Conservation (phyloP, 306 rosid genomes). For the Macrotyloma uniflorum region DNA sequence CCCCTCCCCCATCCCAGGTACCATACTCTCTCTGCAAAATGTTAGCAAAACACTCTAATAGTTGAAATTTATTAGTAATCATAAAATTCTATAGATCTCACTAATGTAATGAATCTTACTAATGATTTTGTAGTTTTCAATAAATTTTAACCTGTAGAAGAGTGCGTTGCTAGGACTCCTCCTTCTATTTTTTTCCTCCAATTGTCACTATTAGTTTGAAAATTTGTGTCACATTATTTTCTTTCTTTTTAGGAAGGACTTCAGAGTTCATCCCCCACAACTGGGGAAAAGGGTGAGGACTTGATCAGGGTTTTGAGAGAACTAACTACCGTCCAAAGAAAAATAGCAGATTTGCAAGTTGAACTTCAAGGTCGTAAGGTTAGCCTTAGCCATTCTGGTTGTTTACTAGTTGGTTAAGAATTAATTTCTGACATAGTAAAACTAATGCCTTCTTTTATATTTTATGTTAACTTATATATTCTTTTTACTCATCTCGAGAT, state of each 20-base stretch:
- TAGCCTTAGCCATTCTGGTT: slow-evolving; percentile 7
- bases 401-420: background rate
- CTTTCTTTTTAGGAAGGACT: slow-evolving; percentile 61
- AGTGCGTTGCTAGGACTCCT: background rate
- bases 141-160: background rate
- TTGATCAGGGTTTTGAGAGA: slow-evolving; percentile 85
- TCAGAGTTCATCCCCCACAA: slow-evolving; percentile 54
- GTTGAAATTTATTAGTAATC: background rate
- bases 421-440: background rate
- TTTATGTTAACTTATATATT: background rate
- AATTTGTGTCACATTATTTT: slow-evolving; percentile 1
- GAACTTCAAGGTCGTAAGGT: slow-evolving; percentile 99
- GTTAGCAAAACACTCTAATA: background rate
- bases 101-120: background rate
- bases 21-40: background rate
- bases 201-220: background rate
- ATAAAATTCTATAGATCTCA: background rate
- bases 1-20: slow-evolving; percentile 70
- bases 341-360: slow-evolving; percentile 93
- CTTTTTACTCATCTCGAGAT: slow-evolving; percentile 35
- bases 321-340: slow-evolving; percentile 81
- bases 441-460: background rate
- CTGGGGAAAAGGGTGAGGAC: slow-evolving; percentile 85
- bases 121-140: background rate
- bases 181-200: background rate